phyloP scores from a whole-genome alignment of 352 stramenopile species.

The Pythium myriotylum region DNA sequence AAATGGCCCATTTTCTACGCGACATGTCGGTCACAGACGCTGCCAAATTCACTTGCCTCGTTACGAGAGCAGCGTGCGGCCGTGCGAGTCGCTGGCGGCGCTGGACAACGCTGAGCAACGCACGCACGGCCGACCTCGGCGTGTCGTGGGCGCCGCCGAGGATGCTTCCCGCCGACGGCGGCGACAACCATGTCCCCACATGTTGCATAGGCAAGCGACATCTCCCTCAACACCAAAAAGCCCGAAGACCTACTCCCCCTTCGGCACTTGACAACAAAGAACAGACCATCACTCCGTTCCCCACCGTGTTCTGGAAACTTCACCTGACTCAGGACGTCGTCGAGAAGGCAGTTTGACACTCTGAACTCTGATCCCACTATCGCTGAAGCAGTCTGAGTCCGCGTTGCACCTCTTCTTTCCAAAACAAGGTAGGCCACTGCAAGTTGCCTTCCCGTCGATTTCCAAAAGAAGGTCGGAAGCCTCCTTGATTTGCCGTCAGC shows the following conservation, averaged over 20 bases:
- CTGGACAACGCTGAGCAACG: too few relatives aligned
- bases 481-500: neutral
- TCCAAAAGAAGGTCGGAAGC: neutral
- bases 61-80: too few relatives aligned
- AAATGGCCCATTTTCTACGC: conserved; percentile 15
- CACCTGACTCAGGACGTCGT: neutral
- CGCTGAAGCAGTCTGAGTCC: neutral
- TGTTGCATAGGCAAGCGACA: conserved; percentile 21
- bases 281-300: conserved; percentile 17
- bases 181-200: conserved; percentile 9
- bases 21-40: conserved; percentile 3
- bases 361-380: neutral
- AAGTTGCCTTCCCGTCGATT: neutral
- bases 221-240: neutral
- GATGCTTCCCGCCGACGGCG: neutral
- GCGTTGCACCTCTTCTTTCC: neutral
- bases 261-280: conserved; percentile 27
- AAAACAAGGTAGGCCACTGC: neutral
- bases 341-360: neutral
- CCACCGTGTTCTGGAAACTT: conserved; percentile 19
- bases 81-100: too few relatives aligned
- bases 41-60: too few relatives aligned
- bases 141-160: too few relatives aligned
- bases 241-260: conserved; percentile 25
- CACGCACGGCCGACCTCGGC: too few relatives aligned